phyloP scores from a whole-genome alignment of 768 basidiomycete species.

The Lentinula guzmanii region DNA sequence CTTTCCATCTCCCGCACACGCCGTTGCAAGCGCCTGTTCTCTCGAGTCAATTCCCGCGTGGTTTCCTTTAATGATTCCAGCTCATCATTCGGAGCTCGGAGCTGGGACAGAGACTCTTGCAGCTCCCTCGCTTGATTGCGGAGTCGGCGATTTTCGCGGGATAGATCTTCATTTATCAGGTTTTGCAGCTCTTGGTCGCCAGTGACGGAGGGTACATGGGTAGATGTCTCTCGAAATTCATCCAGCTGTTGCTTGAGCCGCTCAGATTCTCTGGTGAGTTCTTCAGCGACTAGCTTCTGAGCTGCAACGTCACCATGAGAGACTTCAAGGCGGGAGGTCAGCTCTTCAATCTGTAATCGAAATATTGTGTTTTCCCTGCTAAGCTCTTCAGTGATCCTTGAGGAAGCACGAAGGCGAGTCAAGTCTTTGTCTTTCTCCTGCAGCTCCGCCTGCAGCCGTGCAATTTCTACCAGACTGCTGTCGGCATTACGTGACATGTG shows the following conservation, averaged over 20 bases:
- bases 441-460: background rate
- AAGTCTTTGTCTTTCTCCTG: constrained; percentile 5
- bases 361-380: constrained; percentile 7
- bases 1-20: constrained; percentile 8
- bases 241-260: constrained; percentile 7
- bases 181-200: constrained; percentile 12
- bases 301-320: constrained; percentile 5
- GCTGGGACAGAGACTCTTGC: constrained; percentile 4
- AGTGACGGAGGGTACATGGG: constrained; percentile 5
- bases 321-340: constrained; percentile 4
- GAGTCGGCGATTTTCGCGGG: constrained; percentile 9
- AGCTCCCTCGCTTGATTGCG: constrained; percentile 7
- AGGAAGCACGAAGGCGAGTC: background rate
- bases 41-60: constrained; percentile 1
- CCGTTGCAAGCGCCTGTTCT: constrained; percentile 7
- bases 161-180: constrained; percentile 12
- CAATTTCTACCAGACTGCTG: background rate
- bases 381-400: background rate
- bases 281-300: constrained; percentile 7
- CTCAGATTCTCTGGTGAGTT: background rate
- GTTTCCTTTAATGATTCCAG: background rate
- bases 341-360: constrained; percentile 7
- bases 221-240: constrained; percentile 7
- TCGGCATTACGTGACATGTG: constrained; percentile 1
- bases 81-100: constrained; percentile 2